Base-by-base conservation (phyloP, 2,329 filamentous ascomycete species). In the Venturia nashicola region DNA sequence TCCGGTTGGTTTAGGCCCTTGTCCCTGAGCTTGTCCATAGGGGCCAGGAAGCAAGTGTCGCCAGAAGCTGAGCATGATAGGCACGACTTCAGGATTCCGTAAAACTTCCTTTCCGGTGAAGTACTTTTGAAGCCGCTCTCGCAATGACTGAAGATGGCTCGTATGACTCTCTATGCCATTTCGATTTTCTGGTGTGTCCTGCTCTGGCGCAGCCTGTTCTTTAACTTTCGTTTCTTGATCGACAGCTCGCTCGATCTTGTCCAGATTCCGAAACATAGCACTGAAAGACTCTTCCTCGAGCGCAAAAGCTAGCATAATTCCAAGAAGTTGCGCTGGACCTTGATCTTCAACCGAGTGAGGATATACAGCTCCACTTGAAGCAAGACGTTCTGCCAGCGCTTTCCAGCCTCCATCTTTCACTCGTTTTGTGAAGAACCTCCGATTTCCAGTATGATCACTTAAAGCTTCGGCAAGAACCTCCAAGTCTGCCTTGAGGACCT, bases 321-420 rank as follows among this genome's bases (percentile, higher is more conserved):
- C 91, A 75, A 95, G 95, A 4, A 95, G 80, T 73, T 92, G 88
- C 68, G 95, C 89, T 55, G 74, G 72, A 44, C 72, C 74, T 14
- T 74, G 70, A 66, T 76, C 73, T 39, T 69, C 71, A 46, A 65
- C 70, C 65, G 67, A 72, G 32, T 70, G 66, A 46, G 72, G 71
- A 61, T 73, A 68, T 54, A 70, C 72, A 59, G 76, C 76, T 42
- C 88, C 84, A 73, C 86, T 85, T 72, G 84, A 85, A 66, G 83
- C 83, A 76, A 92, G 82, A 6, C 83, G 84, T 71, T 89, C 84
- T 70, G 94, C 87, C 63, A 97, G 74, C 8, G 86, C 83, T 67
- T 86, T 81, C 87, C 91, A 96, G 3, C 93, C 91, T 64, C 87
- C 89, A 27, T 84, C 86, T 65, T 89, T 83, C 39, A 95, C 85